A percentile compares a stretch with the other conserved stretches of the same genome.
Conservation (phyloP, 768 basidiomycete genomes). For the Boletus sp. region DNA sequence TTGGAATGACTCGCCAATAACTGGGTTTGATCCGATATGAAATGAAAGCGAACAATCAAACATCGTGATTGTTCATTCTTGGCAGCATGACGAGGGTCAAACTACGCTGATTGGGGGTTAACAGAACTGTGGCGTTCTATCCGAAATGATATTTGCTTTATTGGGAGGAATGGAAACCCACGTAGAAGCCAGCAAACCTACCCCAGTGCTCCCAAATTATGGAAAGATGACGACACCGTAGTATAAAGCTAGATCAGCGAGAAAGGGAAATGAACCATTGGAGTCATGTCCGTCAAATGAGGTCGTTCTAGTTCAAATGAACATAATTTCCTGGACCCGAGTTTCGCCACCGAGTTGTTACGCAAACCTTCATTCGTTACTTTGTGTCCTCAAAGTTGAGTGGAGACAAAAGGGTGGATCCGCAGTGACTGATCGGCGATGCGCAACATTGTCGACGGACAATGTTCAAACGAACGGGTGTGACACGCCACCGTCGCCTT, state of each 20-base stretch:
- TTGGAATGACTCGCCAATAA: slow-evolving; percentile 1
- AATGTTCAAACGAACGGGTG: neutral
- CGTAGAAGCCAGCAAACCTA: neutral
- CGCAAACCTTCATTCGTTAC: neutral
- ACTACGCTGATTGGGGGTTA: neutral
- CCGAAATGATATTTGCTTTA: slow-evolving; percentile 5
- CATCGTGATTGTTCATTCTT: neutral
- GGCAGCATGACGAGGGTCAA: neutral
- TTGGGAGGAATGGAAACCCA: slow-evolving; percentile 8
- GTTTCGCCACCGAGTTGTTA: neutral
- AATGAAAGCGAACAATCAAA: slow-evolving; percentile 3
- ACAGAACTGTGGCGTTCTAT: slow-evolving; percentile 15
- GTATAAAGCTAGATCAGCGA: neutral
- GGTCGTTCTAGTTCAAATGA: slow-evolving; percentile 2
- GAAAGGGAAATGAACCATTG: neutral
- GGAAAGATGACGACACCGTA: slow-evolving; percentile 21
- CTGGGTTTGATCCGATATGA: slow-evolving; percentile 6
- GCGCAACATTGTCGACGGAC: neutral
- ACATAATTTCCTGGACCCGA: neutral
- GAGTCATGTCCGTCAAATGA: neutral
- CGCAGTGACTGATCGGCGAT: neutral
- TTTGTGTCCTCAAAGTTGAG: slow-evolving; percentile 12
- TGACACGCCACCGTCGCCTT: neutral
- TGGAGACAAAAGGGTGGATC: neutral
- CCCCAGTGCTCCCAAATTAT: slow-evolving; percentile 9